Evolutionary conservation across 345 rosid genomes (phyloP).

Genomic region (Populus tremula): DNA sequence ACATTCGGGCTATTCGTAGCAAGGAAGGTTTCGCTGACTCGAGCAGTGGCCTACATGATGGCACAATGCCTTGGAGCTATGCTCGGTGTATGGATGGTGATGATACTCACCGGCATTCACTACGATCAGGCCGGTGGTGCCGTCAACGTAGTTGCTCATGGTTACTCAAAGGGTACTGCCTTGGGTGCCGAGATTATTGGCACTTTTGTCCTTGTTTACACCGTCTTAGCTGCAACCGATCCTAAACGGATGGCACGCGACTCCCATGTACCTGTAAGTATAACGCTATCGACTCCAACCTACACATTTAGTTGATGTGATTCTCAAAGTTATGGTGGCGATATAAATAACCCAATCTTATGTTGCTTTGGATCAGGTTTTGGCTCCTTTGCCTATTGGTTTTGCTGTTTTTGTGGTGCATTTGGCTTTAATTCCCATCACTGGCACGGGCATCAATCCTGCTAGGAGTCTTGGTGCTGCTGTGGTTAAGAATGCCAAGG

Average conservation of each 20-base stretch:
- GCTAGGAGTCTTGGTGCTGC: conserved; percentile 66
- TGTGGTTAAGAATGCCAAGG: conserved; percentile 46
- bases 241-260: conserved; percentile 85
- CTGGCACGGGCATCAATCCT: conserved; percentile 67
- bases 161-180: conserved; percentile 64
- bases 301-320: too few relatives aligned
- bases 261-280: conserved; percentile 74
- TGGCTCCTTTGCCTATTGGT: conserved; percentile 79
- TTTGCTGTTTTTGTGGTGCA: conserved; percentile 69
- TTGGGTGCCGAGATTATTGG: conserved; percentile 83
- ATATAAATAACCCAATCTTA: too few relatives aligned
- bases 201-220: conserved; percentile 45
- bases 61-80: conserved; percentile 79
- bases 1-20: conserved; percentile 63
- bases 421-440: conserved; percentile 65
- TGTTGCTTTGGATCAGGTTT: conserved; percentile 27
- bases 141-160: conserved; percentile 52
- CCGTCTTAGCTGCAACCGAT: conserved; percentile 79
- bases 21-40: conserved; percentile 59
- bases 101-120: conserved; percentile 55
- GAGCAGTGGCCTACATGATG: conserved; percentile 73
- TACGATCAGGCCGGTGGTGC: conserved; percentile 62
- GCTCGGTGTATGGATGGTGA: conserved; percentile 73
- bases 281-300: too few relatives aligned
- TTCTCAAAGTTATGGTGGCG: too few relatives aligned